Conservation (phyloP, 192 early-diverging fungal species). For the Umbelopsis ramanniana region DNA sequence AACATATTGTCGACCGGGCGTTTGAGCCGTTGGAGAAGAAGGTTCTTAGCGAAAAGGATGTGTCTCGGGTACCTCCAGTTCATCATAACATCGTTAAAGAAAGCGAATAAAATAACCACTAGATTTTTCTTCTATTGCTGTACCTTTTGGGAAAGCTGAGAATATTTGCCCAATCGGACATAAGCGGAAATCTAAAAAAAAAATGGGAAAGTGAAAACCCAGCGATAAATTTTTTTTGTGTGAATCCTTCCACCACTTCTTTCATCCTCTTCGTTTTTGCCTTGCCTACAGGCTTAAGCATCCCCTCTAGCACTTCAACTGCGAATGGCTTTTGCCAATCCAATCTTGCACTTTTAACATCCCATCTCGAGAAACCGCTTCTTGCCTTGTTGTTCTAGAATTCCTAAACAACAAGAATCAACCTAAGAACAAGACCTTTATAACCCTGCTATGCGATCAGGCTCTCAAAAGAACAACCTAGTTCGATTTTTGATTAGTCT, state of each 20-base stretch:
- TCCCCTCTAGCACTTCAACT: neutral
- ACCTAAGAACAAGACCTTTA: conserved; percentile 7
- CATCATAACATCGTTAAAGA: conserved; percentile 34
- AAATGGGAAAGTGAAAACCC: neutral
- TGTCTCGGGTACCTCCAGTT: neutral
- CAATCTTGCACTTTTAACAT: neutral
- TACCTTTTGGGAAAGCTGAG: conserved; percentile 26
- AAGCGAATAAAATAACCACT: conserved; percentile 15
- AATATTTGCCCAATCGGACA: neutral
- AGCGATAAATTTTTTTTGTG: conserved; percentile 6
- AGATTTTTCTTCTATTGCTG: conserved; percentile 32
- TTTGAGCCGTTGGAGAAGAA: conserved; percentile 56
- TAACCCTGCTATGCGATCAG: conserved; percentile 41
- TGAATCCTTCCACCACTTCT: neutral
- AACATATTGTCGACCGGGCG: conserved; percentile 57
- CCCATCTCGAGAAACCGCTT: neutral
- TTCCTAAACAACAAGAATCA: conserved; percentile 11
- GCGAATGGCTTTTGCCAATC: conserved; percentile 18
- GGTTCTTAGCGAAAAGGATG: conserved; percentile 28
- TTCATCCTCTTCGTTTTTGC: neutral
- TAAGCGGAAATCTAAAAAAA: neutral
- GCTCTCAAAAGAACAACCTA: conserved; percentile 34
- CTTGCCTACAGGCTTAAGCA: neutral
- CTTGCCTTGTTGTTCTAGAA: conserved; percentile 11
- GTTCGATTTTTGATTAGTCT: conserved; percentile 44